Evolutionary conservation across 208 protist species (phyloP).

Genomic region (Naegleria fowleri): DNA sequence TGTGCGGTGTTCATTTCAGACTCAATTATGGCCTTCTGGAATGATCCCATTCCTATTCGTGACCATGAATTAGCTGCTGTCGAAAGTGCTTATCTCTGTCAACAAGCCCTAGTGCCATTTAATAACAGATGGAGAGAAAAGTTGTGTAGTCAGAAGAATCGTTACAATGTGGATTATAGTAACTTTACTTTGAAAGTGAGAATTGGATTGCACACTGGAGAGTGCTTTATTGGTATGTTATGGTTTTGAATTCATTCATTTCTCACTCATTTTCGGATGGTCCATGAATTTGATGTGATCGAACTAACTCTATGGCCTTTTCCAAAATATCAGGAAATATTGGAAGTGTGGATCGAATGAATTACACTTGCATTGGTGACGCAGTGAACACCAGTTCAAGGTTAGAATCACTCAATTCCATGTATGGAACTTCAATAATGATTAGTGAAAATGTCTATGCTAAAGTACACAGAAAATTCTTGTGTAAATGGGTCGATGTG

Average conservation of each 20-base stretch:
- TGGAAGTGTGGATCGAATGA: constrained; percentile 8
- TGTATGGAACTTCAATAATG: constrained; percentile 16
- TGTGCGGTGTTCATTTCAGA: too few relatives aligned
- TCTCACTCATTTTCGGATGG: too few relatives aligned
- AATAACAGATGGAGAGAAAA: constrained; percentile 32
- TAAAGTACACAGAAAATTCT: background rate
- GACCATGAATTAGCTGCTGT: constrained; percentile 4
- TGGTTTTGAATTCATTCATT: too few relatives aligned
- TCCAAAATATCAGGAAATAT: constrained; percentile 27
- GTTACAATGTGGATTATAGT: background rate
- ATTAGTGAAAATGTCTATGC: background rate
- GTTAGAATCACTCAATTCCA: constrained; percentile 28
- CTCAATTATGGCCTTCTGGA: constrained; percentile 30
- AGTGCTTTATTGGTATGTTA: background rate
- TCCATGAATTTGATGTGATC: too few relatives aligned
- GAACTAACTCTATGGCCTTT: too few relatives aligned
- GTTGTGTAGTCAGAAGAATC: background rate
- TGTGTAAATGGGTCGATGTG: background rate
- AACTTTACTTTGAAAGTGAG: constrained; percentile 5
- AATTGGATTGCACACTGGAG: background rate
- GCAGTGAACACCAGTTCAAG: constrained; percentile 30
- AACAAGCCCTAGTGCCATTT: background rate
- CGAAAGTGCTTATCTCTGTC: constrained; percentile 9
- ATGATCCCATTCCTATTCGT: background rate
- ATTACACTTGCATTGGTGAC: constrained; percentile 38